Percentiles rank a stretch among this genome's conserved stretches.
Conservation (phyloP, 129 eudicot species). For the Flaveria brownii region DNA sequence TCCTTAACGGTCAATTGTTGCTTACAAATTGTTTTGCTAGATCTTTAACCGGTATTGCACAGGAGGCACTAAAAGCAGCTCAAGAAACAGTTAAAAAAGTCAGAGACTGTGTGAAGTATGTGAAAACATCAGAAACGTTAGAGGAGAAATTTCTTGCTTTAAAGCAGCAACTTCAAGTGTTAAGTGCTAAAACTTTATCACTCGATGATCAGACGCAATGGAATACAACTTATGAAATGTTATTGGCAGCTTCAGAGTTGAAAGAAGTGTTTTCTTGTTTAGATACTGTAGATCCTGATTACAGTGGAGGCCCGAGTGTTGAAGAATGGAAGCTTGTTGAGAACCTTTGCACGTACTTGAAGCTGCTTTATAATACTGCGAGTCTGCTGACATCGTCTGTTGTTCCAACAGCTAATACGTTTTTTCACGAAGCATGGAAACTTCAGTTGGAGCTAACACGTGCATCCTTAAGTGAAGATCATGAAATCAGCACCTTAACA, state of each 20-base stretch:
- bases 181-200: slow-evolving; percentile 58
- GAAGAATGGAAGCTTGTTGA: slow-evolving; percentile 82
- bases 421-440: slow-evolving; percentile 98
- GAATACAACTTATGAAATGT: slow-evolving; percentile 93
- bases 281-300: slow-evolving; percentile 73
- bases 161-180: slow-evolving; percentile 89
- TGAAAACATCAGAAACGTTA: slow-evolving; percentile 72
- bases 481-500: slow-evolving; percentile 45
- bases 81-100: slow-evolving; percentile 62
- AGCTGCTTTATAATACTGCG: slow-evolving; percentile 66
- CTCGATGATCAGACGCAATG: slow-evolving; percentile 78
- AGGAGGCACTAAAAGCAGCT: slow-evolving; percentile 48
- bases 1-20: slow-evolving; percentile 77
- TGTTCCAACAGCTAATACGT: slow-evolving; percentile 66
- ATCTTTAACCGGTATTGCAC: slow-evolving; percentile 60
- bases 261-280: slow-evolving; percentile 90
- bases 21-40: slow-evolving; percentile 74
- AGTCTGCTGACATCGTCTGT: slow-evolving; percentile 50
- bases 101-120: slow-evolving; percentile 88
- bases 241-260: slow-evolving; percentile 74
- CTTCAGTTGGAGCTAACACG: slow-evolving; percentile 84
- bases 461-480: slow-evolving; percentile 64
- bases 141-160: slow-evolving; percentile 78
- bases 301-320: slow-evolving; percentile 58
- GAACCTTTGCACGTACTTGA: slow-evolving; percentile 52